Conservation (phyloP, 495 filamentous ascomycete species). For the Mytilinidion resinicola region DNA sequence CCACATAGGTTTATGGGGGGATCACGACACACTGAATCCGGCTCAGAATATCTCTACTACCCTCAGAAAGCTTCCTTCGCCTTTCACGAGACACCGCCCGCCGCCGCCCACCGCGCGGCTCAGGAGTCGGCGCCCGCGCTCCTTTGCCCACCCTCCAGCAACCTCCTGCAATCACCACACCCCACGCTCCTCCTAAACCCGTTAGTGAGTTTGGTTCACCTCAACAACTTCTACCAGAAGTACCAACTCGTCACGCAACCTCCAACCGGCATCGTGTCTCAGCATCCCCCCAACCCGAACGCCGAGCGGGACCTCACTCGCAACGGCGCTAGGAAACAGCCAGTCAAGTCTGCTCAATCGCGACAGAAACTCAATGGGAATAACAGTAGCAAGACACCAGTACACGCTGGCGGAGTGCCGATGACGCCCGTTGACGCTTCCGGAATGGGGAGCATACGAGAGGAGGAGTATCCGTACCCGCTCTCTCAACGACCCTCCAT, state of each 20-base stretch:
- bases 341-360: slow-evolving; percentile 6
- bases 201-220: slow-evolving; percentile 8
- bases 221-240: slow-evolving; percentile 7
- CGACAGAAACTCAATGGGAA: slow-evolving; percentile 27
- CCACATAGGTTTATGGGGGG: slow-evolving; percentile 22
- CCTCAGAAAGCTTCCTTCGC: slow-evolving; percentile 15
- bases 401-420: slow-evolving; percentile 21
- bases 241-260: background rate
- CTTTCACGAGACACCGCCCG: slow-evolving; percentile 8
- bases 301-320: slow-evolving; percentile 18
- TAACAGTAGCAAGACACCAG: slow-evolving; percentile 5
- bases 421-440: slow-evolving; percentile 21
- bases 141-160: slow-evolving; percentile 8
- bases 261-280: slow-evolving; percentile 27
- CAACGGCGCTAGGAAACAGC: slow-evolving; percentile 16
- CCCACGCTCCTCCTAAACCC: slow-evolving; percentile 14
- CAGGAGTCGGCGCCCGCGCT: slow-evolving; percentile 4
- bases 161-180: background rate
- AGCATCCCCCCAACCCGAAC: slow-evolving; percentile 10
- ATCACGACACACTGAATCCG: slow-evolving; percentile 2
- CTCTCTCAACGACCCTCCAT: slow-evolving; percentile 27
- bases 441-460: slow-evolving; percentile 16
- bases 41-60: slow-evolving; percentile 11
- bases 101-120: background rate
- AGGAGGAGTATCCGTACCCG: slow-evolving; percentile 7